phyloP scores from a whole-genome alignment of 2,329 filamentous ascomycete genomes.

The Apiospora aurea region DNA sequence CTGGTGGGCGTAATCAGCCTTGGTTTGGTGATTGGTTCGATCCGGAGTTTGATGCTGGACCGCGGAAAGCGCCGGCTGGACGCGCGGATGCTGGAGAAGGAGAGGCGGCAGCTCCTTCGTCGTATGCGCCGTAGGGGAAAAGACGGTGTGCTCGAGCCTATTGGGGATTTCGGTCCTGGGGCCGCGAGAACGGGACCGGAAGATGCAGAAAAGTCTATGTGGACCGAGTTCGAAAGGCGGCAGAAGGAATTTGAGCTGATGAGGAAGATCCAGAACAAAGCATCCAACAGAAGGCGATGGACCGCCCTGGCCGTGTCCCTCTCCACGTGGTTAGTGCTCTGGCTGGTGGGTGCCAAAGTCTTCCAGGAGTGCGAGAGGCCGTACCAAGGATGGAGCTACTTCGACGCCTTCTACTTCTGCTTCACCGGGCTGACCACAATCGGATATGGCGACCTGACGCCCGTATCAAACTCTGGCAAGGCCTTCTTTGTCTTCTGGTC shows the following conservation, averaged over 20 bases:
- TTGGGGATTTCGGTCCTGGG: conserved; percentile 38
- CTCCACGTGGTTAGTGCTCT: conserved; percentile 74
- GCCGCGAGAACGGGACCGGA: neutral
- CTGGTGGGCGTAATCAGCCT: conserved; percentile 82
- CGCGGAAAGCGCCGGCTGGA: conserved; percentile 61
- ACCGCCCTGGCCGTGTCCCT: conserved; percentile 73
- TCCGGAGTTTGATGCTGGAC: conserved; percentile 70
- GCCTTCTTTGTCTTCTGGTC: conserved; percentile 96
- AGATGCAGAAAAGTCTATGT: conserved; percentile 17
- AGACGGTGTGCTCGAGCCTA: conserved; percentile 58
- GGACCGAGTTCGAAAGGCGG: conserved; percentile 64
- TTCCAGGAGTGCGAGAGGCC: conserved; percentile 64
- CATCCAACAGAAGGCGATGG: conserved; percentile 74
- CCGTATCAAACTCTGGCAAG: conserved; percentile 78
- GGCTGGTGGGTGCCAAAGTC: conserved; percentile 80
- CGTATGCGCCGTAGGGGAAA: conserved; percentile 54
- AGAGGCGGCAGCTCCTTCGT: conserved; percentile 56
- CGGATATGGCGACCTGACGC: conserved; percentile 83
- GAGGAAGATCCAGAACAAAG: conserved; percentile 77
- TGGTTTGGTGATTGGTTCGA: conserved; percentile 82
- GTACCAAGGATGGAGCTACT: conserved; percentile 75
- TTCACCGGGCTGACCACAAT: conserved; percentile 86
- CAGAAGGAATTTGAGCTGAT: conserved; percentile 79
- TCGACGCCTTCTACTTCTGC: conserved; percentile 83
- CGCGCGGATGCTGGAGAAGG: conserved; percentile 66